Percentiles rank a stretch among this genome's conserved stretches.
Conservation (phyloP, 169 alveolate genomes). For the Cryptosporidium sp. region DNA sequence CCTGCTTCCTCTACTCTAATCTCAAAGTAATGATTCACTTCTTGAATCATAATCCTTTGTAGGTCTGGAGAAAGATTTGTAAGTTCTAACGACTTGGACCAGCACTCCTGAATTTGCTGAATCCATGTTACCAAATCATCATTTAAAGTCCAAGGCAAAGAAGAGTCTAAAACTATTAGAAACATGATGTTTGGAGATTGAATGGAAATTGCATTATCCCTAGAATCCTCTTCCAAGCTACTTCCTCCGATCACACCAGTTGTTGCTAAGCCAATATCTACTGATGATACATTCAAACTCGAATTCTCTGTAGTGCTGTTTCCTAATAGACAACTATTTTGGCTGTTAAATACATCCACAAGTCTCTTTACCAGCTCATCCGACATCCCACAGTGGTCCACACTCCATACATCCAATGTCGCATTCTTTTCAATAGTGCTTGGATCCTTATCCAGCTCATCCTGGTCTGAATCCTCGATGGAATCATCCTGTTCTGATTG, state of each 20-base stretch:
- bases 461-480: not conserved
- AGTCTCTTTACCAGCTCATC: conserved; percentile 62
- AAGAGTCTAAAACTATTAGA: conserved; percentile 51
- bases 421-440: not conserved
- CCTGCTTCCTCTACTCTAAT: not conserved
- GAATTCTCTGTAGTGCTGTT: not conserved
- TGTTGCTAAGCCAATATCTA: not conserved
- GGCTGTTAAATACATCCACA: conserved; percentile 34
- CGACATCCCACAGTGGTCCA: conserved; percentile 55
- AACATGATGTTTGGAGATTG: conserved; percentile 59
- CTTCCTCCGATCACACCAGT: not conserved
- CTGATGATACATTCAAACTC: not conserved
- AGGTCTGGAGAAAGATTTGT: conserved; percentile 31
- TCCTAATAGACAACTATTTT: not conserved
- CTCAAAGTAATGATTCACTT: conserved; percentile 15
- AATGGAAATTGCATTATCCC: not conserved
- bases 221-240: not conserved
- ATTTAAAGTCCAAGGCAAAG: conserved; percentile 72
- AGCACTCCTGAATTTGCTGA: conserved; percentile 55
- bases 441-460: not conserved
- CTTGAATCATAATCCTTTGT: conserved; percentile 55
- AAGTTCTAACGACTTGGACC: conserved; percentile 41
- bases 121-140: conserved; percentile 64
- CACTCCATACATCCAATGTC: conserved; percentile 64
- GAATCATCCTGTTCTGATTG: not conserved